Evolutionary conservation across 2,329 filamentous ascomycete genomes (phyloP).

Genomic region (Aspergillus sp.): DNA sequence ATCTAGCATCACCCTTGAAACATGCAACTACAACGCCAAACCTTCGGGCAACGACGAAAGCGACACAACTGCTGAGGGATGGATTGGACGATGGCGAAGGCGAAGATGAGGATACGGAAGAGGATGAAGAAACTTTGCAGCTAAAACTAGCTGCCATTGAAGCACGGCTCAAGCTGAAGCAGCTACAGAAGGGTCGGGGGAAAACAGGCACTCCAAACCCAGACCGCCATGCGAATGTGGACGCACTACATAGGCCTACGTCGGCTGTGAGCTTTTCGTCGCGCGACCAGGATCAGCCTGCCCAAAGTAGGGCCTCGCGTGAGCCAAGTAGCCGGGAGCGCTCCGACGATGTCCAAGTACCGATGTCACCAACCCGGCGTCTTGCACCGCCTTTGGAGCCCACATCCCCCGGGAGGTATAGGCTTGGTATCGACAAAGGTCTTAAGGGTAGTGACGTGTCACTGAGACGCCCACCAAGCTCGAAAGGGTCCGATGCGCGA

Average conservation of each 20-base stretch:
- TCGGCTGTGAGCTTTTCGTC: constrained; percentile 26
- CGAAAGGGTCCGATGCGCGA: constrained; percentile 26
- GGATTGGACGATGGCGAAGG: constrained; percentile 44
- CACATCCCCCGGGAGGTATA: constrained; percentile 74
- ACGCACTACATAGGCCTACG: constrained; percentile 20
- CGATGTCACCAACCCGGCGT: constrained; percentile 66
- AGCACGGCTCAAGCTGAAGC: constrained; percentile 82
- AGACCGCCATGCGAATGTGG: constrained; percentile 23
- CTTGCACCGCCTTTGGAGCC: constrained; percentile 52
- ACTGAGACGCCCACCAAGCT: constrained; percentile 64
- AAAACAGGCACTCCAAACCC: constrained; percentile 24
- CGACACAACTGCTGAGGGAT: constrained; percentile 32
- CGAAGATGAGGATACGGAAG: constrained; percentile 65
- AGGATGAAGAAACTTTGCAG: constrained; percentile 87
- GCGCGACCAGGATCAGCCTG: constrained; percentile 18
- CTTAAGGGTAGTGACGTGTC: constrained; percentile 79
- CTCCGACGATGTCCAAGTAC: constrained; percentile 64
- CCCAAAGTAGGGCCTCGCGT: constrained; percentile 17
- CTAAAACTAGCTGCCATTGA: constrained; percentile 86
- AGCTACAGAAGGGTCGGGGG: constrained; percentile 63
- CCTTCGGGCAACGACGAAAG: constrained; percentile 29
- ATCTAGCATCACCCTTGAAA: constrained; percentile 67
- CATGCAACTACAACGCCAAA: constrained; percentile 46
- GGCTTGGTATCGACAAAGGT: constrained; percentile 88
- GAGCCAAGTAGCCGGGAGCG: constrained; percentile 17